Percentiles rank a stretch among this genome's conserved stretches.
These are phyloP conservation scores for Huntiella abstrusa DNA, from an alignment of 2,329 filamentous ascomycete genomes.

Conservation along the genomic window DNA sequence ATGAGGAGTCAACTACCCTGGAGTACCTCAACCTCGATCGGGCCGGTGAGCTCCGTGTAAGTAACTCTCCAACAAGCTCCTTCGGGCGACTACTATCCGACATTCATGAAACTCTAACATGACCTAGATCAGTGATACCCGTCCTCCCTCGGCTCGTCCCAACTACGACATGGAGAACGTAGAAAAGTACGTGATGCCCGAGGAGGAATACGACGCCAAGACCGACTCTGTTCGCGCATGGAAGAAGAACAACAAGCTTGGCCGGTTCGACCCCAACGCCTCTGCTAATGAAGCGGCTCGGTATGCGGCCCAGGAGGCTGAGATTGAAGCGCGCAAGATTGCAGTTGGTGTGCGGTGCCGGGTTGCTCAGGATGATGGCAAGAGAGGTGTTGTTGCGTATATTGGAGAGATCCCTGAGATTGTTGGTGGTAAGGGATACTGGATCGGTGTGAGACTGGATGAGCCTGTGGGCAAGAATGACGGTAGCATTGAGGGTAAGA, in stretches of 20 bases:
- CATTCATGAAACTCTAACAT: slow-evolving; percentile 8
- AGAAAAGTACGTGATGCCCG: slow-evolving; percentile 79
- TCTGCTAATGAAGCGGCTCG: slow-evolving; percentile 55
- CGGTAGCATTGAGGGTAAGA: slow-evolving; percentile 45
- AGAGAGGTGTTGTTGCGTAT: slow-evolving; percentile 52
- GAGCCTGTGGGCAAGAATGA: slow-evolving; percentile 73
- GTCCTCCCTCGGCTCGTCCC: slow-evolving; percentile 53
- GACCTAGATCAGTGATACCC: slow-evolving; percentile 55
- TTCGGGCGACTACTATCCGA: background rate
- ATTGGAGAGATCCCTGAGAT: slow-evolving; percentile 61
- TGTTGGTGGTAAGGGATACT: slow-evolving; percentile 39
- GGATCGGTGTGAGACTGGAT: slow-evolving; percentile 59
- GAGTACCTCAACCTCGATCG: slow-evolving; percentile 47
- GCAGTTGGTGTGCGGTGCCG: slow-evolving; percentile 43
- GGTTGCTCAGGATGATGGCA: slow-evolving; percentile 46
- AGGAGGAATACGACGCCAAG: slow-evolving; percentile 67
- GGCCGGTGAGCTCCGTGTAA: slow-evolving; percentile 66
- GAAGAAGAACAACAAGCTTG: slow-evolving; percentile 92
- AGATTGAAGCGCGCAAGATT: slow-evolving; percentile 52
- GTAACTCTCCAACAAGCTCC: slow-evolving; percentile 20
- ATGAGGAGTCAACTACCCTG: slow-evolving; percentile 54
- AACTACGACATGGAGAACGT: slow-evolving; percentile 73
- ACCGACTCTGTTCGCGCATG: slow-evolving; percentile 79
- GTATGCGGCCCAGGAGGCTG: slow-evolving; percentile 45
- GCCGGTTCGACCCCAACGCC: slow-evolving; percentile 79